A percentile compares a stretch with the other conserved stretches of the same genome.
Evolutionary conservation across 208 protist species (phyloP).

Genomic region (Phytomonas sp.): DNA sequence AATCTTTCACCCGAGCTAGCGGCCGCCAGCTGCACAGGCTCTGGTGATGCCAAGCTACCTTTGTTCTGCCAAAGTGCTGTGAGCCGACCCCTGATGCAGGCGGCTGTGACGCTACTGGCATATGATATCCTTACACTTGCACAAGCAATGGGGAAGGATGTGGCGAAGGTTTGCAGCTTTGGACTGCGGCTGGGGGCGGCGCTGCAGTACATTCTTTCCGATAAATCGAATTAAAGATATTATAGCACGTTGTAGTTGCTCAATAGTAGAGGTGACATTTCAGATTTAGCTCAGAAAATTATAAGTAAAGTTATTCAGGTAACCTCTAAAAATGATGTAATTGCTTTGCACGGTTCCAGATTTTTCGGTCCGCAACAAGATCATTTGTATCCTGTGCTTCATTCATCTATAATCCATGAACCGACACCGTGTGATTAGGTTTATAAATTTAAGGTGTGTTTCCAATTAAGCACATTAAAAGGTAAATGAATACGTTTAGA

Average conservation of each 20-base stretch:
- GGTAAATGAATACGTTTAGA: neutral
- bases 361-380: neutral
- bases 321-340: neutral
- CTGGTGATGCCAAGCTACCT: conserved; percentile 28
- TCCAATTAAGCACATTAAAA: neutral
- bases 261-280: neutral
- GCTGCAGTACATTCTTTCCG: conserved; percentile 21
- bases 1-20: conserved; percentile 16
- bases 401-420: neutral
- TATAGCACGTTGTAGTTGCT: neutral
- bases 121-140: conserved; percentile 25
- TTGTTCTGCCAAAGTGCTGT: conserved; percentile 22
- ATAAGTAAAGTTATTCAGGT: neutral
- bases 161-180: conserved; percentile 18
- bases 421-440: neutral
- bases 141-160: conserved; percentile 33
- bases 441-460: neutral
- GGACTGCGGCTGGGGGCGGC: conserved; percentile 23
- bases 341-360: neutral
- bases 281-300: neutral
- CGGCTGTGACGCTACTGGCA: conserved; percentile 32
- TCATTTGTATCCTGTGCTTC: neutral
- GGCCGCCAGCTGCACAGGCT: conserved; percentile 14
- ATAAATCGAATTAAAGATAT: conserved; percentile 10
- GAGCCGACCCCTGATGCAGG: conserved; percentile 46